Evolutionary conservation across 371 early-diverging fungal genomes (phyloP).

Genomic region (Haplosporangium sp.): DNA sequence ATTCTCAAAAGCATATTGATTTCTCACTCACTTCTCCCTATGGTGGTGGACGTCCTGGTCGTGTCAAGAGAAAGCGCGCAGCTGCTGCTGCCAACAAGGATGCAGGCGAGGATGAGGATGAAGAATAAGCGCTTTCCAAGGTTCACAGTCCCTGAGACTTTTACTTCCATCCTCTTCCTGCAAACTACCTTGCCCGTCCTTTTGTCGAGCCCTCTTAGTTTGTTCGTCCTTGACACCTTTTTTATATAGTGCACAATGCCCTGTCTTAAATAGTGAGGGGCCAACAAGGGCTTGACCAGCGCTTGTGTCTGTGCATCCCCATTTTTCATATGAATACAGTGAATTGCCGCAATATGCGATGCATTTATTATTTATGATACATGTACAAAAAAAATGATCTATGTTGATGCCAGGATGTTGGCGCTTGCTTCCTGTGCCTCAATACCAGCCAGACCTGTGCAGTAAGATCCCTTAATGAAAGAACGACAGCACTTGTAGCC

Average conservation of each 20-base stretch:
- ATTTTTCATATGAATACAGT: too few relatives aligned
- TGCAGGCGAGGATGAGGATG: slow-evolving; percentile 73
- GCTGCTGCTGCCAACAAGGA: slow-evolving; percentile 71
- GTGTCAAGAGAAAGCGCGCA: slow-evolving; percentile 95
- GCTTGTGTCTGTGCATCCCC: slow-evolving; percentile 2
- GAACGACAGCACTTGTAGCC: slow-evolving; percentile 95
- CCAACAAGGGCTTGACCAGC: slow-evolving; percentile 15
- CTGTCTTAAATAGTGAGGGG: not conserved
- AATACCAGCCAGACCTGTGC: slow-evolving; percentile 83
- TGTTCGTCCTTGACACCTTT: slow-evolving; percentile 7
- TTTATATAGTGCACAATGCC: not conserved
- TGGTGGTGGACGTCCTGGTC: slow-evolving; percentile 99
- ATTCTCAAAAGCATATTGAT: slow-evolving; percentile 99
- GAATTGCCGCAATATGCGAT: not conserved
- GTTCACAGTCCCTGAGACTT: not conserved
- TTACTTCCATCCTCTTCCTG: not conserved
- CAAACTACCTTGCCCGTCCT: slow-evolving; percentile 72
- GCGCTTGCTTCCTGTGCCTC: slow-evolving; percentile 64
- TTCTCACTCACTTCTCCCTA: slow-evolving; percentile 98
- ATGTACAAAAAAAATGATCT: too few relatives aligned
- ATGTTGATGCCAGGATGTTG: slow-evolving; percentile 26
- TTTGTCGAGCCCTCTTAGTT: slow-evolving; percentile 72
- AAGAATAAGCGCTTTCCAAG: too few relatives aligned
- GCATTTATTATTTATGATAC: not conserved
- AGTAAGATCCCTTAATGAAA: slow-evolving; percentile 79